phyloP scores from a whole-genome alignment of 768 basidiomycete species.

The Suillus alpinus region DNA sequence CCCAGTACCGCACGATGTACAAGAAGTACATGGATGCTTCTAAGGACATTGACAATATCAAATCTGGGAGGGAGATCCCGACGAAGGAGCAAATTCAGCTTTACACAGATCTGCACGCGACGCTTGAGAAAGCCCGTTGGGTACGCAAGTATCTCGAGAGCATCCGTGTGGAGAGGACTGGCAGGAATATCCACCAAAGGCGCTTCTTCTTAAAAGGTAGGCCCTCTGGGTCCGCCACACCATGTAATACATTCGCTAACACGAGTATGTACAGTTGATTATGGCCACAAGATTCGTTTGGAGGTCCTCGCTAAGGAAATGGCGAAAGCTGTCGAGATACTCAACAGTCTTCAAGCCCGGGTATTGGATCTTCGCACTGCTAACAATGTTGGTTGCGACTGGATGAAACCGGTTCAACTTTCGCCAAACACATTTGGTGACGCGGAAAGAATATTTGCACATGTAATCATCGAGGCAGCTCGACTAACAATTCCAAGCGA shows the following conservation, averaged over 20 bases:
- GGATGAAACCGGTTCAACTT: no score
- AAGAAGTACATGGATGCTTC: constrained; percentile 28
- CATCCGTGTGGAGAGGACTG: constrained; percentile 29
- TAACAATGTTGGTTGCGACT: no score
- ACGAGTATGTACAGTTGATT: constrained; percentile 20
- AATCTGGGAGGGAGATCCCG: constrained; percentile 14
- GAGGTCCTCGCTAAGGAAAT: constrained; percentile 28
- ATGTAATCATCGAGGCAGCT: not conserved
- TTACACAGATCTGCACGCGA: constrained; percentile 11
- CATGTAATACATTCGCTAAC: not conserved
- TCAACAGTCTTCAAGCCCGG: constrained; percentile 17
- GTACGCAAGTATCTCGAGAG: constrained; percentile 30
- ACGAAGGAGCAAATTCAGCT: constrained; percentile 13
- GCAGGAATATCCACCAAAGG: constrained; percentile 28
- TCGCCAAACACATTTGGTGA: no score
- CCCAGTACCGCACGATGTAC: constrained; percentile 23
- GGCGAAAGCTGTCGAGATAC: constrained; percentile 19
- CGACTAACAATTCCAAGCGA: no score
- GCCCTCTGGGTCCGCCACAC: not conserved
- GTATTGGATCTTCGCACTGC: constrained; percentile 12
- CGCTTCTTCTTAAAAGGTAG: constrained; percentile 33
- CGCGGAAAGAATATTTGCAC: not conserved
- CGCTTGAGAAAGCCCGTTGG: constrained; percentile 20
- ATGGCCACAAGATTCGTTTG: constrained; percentile 29
- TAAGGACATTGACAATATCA: constrained; percentile 20